phyloP scores from a whole-genome alignment of 768 basidiomycete species.

The Clitopilus hobsonii region DNA sequence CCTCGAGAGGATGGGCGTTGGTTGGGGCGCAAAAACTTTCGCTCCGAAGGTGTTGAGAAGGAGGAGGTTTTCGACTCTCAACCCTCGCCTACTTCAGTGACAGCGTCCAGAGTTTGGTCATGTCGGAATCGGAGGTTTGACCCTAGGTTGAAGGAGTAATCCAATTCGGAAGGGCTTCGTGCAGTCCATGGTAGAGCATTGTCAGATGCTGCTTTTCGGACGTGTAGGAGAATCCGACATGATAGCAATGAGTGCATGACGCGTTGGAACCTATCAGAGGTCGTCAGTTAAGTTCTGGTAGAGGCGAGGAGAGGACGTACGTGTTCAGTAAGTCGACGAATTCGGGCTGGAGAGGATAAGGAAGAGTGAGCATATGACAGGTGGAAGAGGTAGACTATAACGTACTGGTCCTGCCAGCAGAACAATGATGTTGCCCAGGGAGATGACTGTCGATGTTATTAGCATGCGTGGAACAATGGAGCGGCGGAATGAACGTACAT shows the following conservation, averaged over 20 bases:
- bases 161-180: neutral
- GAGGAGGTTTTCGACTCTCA: too few species aligned
- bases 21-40: too few species aligned
- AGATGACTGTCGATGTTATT: constrained; percentile 1
- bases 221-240: constrained; percentile 7
- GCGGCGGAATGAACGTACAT: constrained; percentile 9
- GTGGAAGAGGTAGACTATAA: neutral
- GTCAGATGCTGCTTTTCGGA: neutral
- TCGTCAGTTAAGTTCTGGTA: neutral
- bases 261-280: constrained; percentile 5
- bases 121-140: neutral
- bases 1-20: too few species aligned
- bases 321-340: constrained; percentile 3
- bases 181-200: neutral
- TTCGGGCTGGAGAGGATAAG: neutral
- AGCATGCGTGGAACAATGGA: neutral
- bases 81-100: neutral
- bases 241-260: constrained; percentile 9
- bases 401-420: constrained; percentile 4
- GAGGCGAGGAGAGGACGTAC: neutral
- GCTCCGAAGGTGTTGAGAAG: too few species aligned
- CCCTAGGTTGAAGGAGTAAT: neutral
- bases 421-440: constrained; percentile 2
- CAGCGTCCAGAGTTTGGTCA: neutral
- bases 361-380: neutral